Evolutionary conservation across 1,139 yeast genomes (phyloP).

Genomic region (Tardiomyces depauwii): DNA sequence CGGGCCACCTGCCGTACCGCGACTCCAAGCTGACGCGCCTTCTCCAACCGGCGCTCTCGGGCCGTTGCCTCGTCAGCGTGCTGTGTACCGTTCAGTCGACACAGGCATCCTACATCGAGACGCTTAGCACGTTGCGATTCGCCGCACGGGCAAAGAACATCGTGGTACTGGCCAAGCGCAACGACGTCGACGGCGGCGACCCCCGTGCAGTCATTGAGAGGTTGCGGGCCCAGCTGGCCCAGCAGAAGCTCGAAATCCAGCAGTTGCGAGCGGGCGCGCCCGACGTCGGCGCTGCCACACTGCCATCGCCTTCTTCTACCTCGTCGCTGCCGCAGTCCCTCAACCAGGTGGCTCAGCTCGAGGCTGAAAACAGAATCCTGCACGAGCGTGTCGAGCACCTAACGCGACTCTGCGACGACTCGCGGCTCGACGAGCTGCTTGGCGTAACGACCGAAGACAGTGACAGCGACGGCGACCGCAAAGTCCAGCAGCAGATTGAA

Average conservation of each 20-base stretch:
- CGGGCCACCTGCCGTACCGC: conserved; percentile 71
- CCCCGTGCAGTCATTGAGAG: conserved; percentile 11
- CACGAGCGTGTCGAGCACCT: conserved; percentile 62
- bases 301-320: not conserved
- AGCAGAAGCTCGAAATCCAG: conserved; percentile 27
- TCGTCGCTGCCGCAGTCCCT: not conserved
- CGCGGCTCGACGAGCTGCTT: conserved; percentile 36
- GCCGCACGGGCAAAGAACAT: conserved; percentile 92
- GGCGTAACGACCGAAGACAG: conserved; percentile 12
- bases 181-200: conserved; percentile 17
- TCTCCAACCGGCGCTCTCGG: conserved; percentile 85
- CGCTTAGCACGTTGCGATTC: conserved; percentile 77
- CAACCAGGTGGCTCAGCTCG: conserved; percentile 34
- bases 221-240: conserved; percentile 28
- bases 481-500: conserved; percentile 37
- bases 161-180: conserved; percentile 53
- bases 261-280: conserved; percentile 13
- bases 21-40: conserved; percentile 85
- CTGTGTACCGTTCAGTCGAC: conserved; percentile 74
- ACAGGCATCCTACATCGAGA: conserved; percentile 57
- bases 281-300: not conserved
- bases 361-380: conserved; percentile 50
- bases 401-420: conserved; percentile 48
- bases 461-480: conserved; percentile 3
- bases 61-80: conserved; percentile 75